These are phyloP conservation scores for Penicillium fuscoglaucum DNA, from an alignment of 2,329 filamentous ascomycete species.

Conservation along the genomic window DNA sequence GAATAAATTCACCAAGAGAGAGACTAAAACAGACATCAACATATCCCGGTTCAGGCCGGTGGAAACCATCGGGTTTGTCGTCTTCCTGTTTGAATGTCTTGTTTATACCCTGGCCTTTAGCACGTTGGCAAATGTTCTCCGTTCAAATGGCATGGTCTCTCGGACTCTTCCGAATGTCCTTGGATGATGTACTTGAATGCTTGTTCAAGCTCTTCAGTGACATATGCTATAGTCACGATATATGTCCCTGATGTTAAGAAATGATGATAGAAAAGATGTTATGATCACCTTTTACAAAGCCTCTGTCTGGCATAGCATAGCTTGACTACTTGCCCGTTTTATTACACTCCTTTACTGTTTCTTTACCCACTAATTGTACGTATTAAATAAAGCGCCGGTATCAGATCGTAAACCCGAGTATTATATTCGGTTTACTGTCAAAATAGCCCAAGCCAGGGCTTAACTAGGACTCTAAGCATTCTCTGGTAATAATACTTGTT, in stretches of 20 bases:
- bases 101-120: not conserved
- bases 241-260: not conserved
- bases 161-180: not conserved
- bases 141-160: not conserved
- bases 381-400: not conserved
- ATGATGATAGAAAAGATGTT: not conserved
- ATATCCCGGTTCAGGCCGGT: not conserved
- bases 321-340: not conserved
- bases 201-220: no score
- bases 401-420: not conserved
- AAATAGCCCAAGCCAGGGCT: not conserved
- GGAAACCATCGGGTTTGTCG: not conserved
- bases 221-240: no score
- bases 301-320: not conserved
- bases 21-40: not conserved
- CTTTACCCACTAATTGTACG: not conserved
- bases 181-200: not conserved
- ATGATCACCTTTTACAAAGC: no score
- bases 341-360: not conserved
- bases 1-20: not conserved
- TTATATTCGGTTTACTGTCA: no score
- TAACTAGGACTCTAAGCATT: not conserved
- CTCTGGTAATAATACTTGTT: not conserved
- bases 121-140: not conserved
- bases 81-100: not conserved